Conservation (phyloP, 2,329 filamentous ascomycete species). For the Diplodia corticola region DNA sequence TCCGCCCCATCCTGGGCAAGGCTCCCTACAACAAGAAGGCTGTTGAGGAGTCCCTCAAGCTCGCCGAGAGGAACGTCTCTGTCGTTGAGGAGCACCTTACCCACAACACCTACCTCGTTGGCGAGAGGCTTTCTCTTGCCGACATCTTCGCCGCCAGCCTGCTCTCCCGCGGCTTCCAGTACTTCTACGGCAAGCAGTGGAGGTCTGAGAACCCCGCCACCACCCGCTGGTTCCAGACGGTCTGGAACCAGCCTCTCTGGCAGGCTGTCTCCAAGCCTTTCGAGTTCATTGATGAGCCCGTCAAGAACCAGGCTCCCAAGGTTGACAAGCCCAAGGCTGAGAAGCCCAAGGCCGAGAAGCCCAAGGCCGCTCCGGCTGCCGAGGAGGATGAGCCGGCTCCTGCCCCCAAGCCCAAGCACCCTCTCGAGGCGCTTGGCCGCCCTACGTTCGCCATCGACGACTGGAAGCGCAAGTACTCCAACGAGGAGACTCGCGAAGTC, state of each 20-base stretch:
- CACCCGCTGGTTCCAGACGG: slow-evolving; percentile 91
- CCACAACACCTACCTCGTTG: slow-evolving; percentile 94
- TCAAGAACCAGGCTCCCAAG: slow-evolving; percentile 74
- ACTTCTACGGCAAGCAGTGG: slow-evolving; percentile 90
- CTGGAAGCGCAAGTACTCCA: slow-evolving; percentile 99
- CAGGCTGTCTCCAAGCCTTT: slow-evolving; percentile 74
- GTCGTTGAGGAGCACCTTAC: slow-evolving; percentile 85
- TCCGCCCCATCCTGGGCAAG: slow-evolving; percentile 78
- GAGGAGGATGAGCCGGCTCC: slow-evolving; percentile 61
- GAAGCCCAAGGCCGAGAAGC: slow-evolving; percentile 68
- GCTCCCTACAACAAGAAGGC: slow-evolving; percentile 97
- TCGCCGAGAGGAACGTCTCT: slow-evolving; percentile 64
- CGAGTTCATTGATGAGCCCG: slow-evolving; percentile 76
- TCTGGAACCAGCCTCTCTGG: slow-evolving; percentile 91
- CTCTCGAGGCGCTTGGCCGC: slow-evolving; percentile 79
- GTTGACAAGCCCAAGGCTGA: slow-evolving; percentile 61
- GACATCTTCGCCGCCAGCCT: slow-evolving; percentile 83
- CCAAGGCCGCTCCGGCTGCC: slow-evolving; percentile 57
- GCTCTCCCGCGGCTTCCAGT: slow-evolving; percentile 85
- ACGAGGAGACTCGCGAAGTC: slow-evolving; percentile 78
- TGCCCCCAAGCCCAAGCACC: slow-evolving; percentile 94
- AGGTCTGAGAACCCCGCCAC: slow-evolving; percentile 79
- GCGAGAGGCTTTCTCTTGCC: slow-evolving; percentile 95
- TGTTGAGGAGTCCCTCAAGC: slow-evolving; percentile 77
- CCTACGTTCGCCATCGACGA: slow-evolving; percentile 85